Conservation (phyloP, 83 land plant species). For the Picea abies region DNA sequence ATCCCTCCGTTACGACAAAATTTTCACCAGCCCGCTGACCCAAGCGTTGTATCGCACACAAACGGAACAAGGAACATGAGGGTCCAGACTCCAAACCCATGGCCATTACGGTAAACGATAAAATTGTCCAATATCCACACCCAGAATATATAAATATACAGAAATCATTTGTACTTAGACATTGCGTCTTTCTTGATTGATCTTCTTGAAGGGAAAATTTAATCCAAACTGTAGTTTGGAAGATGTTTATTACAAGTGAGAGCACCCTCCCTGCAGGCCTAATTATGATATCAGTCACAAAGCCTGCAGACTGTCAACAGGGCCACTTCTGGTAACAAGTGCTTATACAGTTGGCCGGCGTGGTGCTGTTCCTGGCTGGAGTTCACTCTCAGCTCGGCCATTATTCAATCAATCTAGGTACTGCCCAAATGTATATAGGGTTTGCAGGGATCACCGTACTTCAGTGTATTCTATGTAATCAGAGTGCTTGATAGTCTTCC, state of each 20-base stretch:
- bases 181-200: neutral
- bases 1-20: neutral
- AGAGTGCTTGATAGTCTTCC: too few species aligned
- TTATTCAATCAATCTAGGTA: neutral
- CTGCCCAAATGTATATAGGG: neutral
- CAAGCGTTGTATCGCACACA: neutral
- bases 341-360: neutral
- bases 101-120: neutral
- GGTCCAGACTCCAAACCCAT: neutral
- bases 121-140: neutral
- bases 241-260: too few species aligned
- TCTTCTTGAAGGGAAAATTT: too few species aligned
- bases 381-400: neutral
- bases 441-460: neutral
- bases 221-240: too few species aligned
- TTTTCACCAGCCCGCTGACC: conserved; percentile 1
- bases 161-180: neutral
- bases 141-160: neutral
- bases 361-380: neutral
- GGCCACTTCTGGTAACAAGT: neutral
- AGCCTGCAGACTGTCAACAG: conserved; percentile 9
- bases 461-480: neutral
- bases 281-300: neutral
- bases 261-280: neutral
- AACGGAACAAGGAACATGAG: neutral